These are phyloP conservation scores for Pistacia vera DNA, from an alignment of 345 rosid genomes.

Conservation along the genomic window DNA sequence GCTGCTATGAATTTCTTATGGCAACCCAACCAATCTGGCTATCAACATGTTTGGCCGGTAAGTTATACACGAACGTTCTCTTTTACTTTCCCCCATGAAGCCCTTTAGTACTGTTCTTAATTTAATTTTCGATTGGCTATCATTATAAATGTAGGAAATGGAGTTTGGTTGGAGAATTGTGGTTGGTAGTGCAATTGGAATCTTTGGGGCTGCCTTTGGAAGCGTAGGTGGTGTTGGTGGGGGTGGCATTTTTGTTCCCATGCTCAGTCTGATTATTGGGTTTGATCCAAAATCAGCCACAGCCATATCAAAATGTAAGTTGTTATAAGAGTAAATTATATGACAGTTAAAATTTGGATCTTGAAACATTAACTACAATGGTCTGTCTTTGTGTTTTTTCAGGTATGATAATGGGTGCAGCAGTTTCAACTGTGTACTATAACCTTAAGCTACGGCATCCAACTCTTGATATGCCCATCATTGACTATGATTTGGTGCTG, in stretches of 20 bases:
- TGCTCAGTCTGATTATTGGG: slow-evolving; percentile 81
- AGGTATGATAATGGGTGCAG: slow-evolving; percentile 94
- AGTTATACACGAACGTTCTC: background rate
- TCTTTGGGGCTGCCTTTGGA: slow-evolving; percentile 90
- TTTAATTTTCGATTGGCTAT: too few species aligned
- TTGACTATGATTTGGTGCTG: slow-evolving; percentile 81
- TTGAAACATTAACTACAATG: too few species aligned
- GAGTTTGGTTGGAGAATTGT: slow-evolving; percentile 74
- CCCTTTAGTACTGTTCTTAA: background rate
- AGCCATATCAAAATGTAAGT: slow-evolving; percentile 84
- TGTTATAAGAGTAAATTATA: too few species aligned
- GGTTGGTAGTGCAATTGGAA: slow-evolving; percentile 62
- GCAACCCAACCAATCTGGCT: slow-evolving; percentile 19
- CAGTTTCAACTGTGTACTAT: slow-evolving; percentile 78
- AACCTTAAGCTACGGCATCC: slow-evolving; percentile 79
- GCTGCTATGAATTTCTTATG: slow-evolving; percentile 17
- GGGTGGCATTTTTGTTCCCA: slow-evolving; percentile 80
- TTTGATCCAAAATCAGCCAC: slow-evolving; percentile 85
- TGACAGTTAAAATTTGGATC: too few species aligned
- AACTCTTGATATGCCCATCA: slow-evolving; percentile 69
- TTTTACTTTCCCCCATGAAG: background rate
- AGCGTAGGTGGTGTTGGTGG: slow-evolving; percentile 95
- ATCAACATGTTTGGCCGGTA: slow-evolving; percentile 43
- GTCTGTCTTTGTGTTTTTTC: background rate
- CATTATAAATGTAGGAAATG: slow-evolving; percentile 43